Base-by-base conservation (phyloP, 1,284 basidiomycete species). In the Spongiforma sp. region DNA sequence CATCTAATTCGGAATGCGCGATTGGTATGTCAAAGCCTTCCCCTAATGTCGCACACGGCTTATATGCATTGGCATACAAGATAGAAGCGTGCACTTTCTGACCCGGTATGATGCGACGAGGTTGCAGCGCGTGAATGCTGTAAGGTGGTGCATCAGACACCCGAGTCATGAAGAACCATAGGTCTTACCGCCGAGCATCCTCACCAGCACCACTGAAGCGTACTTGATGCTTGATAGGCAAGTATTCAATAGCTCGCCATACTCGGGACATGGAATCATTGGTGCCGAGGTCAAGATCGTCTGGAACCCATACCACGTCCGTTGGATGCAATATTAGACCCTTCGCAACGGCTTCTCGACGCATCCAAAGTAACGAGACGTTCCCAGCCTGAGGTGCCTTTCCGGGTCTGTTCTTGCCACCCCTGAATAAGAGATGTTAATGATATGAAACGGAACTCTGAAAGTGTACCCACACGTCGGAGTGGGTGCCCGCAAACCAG, bases 31-130 rank as follows among this genome's bases (percentile, higher is more conserved):
- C 57, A 6, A 61, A 60, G 5, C 64, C 70, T 21, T 60, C 46
- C 36, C 65, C 62, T 5, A 54, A 26, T 11, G 55, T 56, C 7
- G 70, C 69, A 5, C 32, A 43, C 8, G 70, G 68, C 30, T 52
- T 59, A 37, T 72, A 70, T 5, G 30, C 43, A 12, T 59, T 61
- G 9, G 52, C 56, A 17, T 50, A 62, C n/a, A 67, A 32, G 30
- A 70, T 59, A 0, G 70, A 70, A 6, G 53, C 58, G n/a, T 70
- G 70, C 7, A 70, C 50, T 24, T 64, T 62, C 33, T 72, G 69
- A 30, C 70, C 70, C 2, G 68, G 66, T n/a, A 72, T 64, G 34
- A 70, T 63, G 33, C 57, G 56, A 37, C 66, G 68, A 0, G 58
- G 59, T 4, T 57, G 48, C 28, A 56, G 32, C 10, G 33, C 52